These are phyloP conservation scores for Leavenworthia alabamica DNA, from an alignment of 345 rosid species.

Conservation along the genomic window DNA sequence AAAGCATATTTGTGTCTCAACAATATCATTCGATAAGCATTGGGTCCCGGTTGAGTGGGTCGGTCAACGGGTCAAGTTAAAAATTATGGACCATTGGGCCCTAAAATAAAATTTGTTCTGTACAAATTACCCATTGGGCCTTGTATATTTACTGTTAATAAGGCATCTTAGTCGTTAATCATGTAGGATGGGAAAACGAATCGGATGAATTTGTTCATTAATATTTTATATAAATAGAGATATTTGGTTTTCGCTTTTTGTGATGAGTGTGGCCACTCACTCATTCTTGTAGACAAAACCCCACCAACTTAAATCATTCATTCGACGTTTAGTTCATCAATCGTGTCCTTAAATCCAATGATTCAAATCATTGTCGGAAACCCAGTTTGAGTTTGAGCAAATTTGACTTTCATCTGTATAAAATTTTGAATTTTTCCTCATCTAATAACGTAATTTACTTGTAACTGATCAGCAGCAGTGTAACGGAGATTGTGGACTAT, in stretches of 20 bases:
- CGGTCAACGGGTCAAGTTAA: background rate
- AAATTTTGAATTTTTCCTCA: background rate
- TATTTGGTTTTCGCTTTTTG: background rate
- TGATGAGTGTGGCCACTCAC: constrained; percentile 19
- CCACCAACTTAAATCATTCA: constrained; percentile 23
- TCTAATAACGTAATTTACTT: background rate
- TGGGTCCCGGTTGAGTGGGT: background rate
- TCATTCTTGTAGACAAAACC: constrained; percentile 15
- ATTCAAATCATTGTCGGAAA: background rate
- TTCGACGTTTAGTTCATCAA: constrained; percentile 12
- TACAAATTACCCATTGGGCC: too few species aligned
- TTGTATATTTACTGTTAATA: background rate
- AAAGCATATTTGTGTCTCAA: background rate
- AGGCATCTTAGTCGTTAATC: background rate
- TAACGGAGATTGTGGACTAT: constrained; percentile 4
- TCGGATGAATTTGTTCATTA: constrained; percentile 2
- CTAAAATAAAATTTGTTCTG: too few species aligned
- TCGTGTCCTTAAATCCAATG: constrained; percentile 7
- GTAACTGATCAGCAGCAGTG: background rate
- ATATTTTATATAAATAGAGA: background rate
- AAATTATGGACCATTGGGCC: background rate
- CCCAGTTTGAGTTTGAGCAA: background rate
- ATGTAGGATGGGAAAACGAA: constrained; percentile 12
- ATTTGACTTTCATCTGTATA: background rate
- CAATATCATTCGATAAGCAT: background rate